phyloP scores from a whole-genome alignment of 225 moss, liverwort and hornwort genomes.

The Thuidium tamariscinum region DNA sequence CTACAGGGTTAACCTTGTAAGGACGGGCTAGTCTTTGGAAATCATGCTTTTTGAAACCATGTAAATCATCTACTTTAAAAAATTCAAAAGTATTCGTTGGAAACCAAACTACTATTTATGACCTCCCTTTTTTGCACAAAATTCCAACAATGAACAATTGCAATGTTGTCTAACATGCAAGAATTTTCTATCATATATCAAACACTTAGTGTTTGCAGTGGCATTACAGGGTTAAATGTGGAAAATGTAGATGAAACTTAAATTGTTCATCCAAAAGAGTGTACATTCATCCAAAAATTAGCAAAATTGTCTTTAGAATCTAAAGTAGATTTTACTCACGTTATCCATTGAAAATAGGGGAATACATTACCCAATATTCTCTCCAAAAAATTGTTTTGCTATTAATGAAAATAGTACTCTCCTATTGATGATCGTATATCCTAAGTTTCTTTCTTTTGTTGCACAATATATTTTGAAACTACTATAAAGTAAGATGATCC shows the following conservation, averaged over 20 bases:
- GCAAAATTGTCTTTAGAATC: background rate
- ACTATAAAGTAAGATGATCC: background rate
- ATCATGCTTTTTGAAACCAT: no score
- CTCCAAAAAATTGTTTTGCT: background rate
- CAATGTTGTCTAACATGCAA: no score
- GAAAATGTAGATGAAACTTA: background rate
- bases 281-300: background rate
- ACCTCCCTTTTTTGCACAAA: no score
- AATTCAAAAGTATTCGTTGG: no score
- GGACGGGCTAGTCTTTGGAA: no score
- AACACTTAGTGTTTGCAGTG: no score
- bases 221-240: background rate
- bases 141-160: no score
- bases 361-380: background rate
- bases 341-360: background rate
- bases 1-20: no score
- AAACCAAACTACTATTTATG: no score
- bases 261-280: background rate
- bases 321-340: background rate
- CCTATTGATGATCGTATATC: rapidly evolving
- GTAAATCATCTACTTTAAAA: no score
- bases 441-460: background rate
- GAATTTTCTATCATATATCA: no score
- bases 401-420: rapidly evolving
- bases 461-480: rapidly evolving